These are phyloP conservation scores for Mollisiaceae sp. DNA, from an alignment of 2,329 filamentous ascomycete species.

Conservation along the genomic window DNA sequence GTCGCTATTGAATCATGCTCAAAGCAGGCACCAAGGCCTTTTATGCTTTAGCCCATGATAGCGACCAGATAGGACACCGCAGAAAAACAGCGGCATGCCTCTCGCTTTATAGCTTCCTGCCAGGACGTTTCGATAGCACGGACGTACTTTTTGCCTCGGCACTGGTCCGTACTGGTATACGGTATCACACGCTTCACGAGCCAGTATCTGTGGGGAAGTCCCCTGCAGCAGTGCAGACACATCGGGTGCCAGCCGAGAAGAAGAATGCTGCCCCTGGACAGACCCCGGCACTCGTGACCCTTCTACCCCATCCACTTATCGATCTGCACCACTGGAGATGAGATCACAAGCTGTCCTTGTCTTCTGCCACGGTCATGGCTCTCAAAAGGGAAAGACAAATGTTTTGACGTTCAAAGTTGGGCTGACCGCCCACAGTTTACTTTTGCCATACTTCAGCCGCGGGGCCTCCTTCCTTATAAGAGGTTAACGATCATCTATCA, in stretches of 20 bases:
- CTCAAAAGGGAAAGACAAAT: neutral
- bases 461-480: neutral
- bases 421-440: neutral
- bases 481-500: neutral
- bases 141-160: neutral
- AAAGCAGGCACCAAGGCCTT: conserved; percentile 3
- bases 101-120: neutral
- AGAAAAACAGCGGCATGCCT: neutral
- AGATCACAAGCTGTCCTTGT: conserved; percentile 3
- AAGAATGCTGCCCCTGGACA: neutral
- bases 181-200: neutral
- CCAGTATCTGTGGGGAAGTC: neutral
- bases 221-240: neutral
- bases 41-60: neutral
- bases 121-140: neutral
- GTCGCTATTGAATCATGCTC: neutral
- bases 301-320: neutral
- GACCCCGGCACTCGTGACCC: neutral
- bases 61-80: conserved; percentile 8
- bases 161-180: no score
- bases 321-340: conserved; percentile 7
- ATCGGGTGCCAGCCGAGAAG: neutral
- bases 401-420: neutral
- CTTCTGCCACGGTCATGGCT: neutral
- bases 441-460: neutral